phyloP scores from a whole-genome alignment of 257 asterid genomes.

The Nicotiana knightiana region DNA sequence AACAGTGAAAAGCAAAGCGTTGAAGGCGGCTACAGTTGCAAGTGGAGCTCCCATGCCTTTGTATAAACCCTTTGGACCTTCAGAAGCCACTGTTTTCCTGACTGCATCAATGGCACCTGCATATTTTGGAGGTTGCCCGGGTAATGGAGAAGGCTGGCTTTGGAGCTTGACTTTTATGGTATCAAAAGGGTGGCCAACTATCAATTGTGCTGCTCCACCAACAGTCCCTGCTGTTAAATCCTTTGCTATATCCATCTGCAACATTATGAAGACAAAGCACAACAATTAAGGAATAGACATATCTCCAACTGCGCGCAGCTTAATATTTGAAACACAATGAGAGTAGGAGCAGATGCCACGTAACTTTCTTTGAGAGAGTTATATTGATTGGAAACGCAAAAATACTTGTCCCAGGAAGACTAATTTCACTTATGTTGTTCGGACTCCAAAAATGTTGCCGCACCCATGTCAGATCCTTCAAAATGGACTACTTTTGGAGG shows the following conservation, averaged over 20 bases:
- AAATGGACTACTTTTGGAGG: no score
- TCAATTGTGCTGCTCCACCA: slow-evolving; percentile 89
- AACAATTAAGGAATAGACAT: neutral
- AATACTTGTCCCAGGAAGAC: neutral
- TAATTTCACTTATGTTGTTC: neutral
- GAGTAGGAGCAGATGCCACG: neutral
- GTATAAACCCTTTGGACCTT: slow-evolving; percentile 86
- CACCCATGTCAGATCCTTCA: no score
- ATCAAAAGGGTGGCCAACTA: slow-evolving; percentile 94
- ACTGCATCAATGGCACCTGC: slow-evolving; percentile 90
- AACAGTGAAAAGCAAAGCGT: slow-evolving; percentile 71
- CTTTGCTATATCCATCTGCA: slow-evolving; percentile 81
- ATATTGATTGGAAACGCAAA: neutral
- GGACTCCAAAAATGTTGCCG: no score
- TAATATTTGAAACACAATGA: neutral
- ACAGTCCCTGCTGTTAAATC: slow-evolving; percentile 67
- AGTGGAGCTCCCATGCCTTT: slow-evolving; percentile 97
- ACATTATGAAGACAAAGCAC: neutral
- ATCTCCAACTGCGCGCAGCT: neutral
- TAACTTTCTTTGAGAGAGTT: neutral
- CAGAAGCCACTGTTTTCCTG: slow-evolving; percentile 79
- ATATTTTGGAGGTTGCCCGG: slow-evolving; percentile 71
- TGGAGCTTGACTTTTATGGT: slow-evolving; percentile 97
- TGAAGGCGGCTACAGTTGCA: slow-evolving; percentile 87
- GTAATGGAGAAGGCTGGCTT: slow-evolving; percentile 82